These are phyloP conservation scores for Acmispon strigosus DNA, from an alignment of 306 rosid species.

Conservation along the genomic window DNA sequence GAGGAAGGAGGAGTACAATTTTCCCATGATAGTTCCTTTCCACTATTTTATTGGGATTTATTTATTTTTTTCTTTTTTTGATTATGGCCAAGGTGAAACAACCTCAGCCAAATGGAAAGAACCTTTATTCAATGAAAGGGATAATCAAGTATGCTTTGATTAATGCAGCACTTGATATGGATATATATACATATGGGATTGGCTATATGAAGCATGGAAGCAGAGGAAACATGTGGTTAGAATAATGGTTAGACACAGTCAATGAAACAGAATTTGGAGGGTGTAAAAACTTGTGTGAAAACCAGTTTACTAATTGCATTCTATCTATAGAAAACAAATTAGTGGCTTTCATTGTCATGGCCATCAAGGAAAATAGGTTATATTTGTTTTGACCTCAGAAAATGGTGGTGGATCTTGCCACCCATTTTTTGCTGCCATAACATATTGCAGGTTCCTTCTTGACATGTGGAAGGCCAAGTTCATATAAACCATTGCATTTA, in stretches of 20 bases:
- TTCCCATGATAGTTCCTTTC: neutral
- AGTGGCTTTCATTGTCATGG: neutral
- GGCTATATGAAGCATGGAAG: neutral
- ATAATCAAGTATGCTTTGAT: neutral
- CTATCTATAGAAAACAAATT: slow-evolving; percentile 3
- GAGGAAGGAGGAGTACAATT: neutral
- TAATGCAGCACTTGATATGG: neutral
- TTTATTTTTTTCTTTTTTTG: neutral
- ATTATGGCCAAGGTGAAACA: neutral
- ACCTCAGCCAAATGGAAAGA: slow-evolving; percentile 10
- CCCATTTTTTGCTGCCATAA: neutral
- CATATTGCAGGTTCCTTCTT: neutral
- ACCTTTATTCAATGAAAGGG: neutral
- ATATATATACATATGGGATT: neutral
- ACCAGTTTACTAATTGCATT: neutral
- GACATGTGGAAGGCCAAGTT: neutral
- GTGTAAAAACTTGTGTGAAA: neutral
- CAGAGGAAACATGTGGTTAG: neutral
- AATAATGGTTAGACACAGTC: slow-evolving; percentile 11
- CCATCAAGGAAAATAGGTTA: neutral
- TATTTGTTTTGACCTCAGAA: neutral
- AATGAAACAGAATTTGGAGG: neutral
- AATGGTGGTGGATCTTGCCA: neutral
- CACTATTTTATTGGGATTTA: too few species aligned
- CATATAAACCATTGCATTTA: neutral